These are phyloP conservation scores for Ganoderma lucidum DNA, from an alignment of 1,284 basidiomycete species.

Conservation along the genomic window DNA sequence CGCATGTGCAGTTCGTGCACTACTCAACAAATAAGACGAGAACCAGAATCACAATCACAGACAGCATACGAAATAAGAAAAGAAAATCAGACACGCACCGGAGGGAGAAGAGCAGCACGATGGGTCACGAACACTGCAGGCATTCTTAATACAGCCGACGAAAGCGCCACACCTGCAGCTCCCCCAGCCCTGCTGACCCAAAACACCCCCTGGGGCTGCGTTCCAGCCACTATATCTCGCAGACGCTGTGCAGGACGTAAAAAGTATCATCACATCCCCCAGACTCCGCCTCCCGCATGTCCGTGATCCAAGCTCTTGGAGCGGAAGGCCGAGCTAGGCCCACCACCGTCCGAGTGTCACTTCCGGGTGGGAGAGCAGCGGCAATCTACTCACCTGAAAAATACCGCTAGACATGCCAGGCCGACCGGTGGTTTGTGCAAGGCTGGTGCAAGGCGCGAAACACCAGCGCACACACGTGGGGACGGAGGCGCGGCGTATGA, in stretches of 20 bases:
- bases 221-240: slow-evolving; percentile 8
- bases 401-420: slow-evolving; percentile 2
- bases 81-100: neutral
- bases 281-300: neutral
- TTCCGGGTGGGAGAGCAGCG: slow-evolving; percentile 6
- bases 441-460: slow-evolving; percentile 25
- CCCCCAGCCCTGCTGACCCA: neutral
- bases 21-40: slow-evolving; percentile 35
- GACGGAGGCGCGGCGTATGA: slow-evolving; percentile 6
- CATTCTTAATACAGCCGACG: slow-evolving; percentile 8
- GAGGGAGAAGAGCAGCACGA: neutral
- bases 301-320: neutral
- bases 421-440: slow-evolving; percentile 24
- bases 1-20: slow-evolving; percentile 87
- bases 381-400: slow-evolving; percentile 4
- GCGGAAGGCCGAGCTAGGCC: neutral
- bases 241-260: neutral
- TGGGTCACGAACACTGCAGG: slow-evolving; percentile 2
- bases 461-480: slow-evolving; percentile 9
- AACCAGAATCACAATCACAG: neutral
- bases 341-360: neutral
- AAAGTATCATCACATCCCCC: neutral
- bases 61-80: neutral
- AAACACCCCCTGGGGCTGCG: neutral
- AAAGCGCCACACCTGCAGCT: slow-evolving; percentile 1